Percentiles rank a stretch among this genome's conserved stretches.
Conservation (phyloP, 2,329 filamentous ascomycete genomes). For the Endocalyx cinctus region DNA sequence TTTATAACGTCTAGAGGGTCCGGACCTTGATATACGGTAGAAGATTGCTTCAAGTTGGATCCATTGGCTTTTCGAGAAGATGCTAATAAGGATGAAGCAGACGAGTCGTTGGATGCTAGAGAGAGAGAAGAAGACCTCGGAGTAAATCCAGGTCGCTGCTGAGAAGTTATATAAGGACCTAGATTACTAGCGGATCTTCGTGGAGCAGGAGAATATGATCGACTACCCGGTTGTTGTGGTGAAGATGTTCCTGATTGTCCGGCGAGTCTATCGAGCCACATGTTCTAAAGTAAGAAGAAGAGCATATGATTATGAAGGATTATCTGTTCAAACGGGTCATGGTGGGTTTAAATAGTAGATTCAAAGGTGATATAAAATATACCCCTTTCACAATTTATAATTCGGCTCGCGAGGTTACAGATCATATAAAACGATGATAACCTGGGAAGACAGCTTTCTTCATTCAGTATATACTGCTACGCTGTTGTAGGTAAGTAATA, state of each 20-base stretch:
- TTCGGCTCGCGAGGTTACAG: too few species aligned
- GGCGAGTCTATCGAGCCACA: conserved; percentile 90
- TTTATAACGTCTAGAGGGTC: conserved; percentile 69
- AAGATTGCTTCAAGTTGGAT: conserved; percentile 59
- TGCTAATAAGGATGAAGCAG: conserved; percentile 65
- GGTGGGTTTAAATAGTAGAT: conserved; percentile 6
- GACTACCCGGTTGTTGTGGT: conserved; percentile 50
- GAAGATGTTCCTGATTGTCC: conserved; percentile 62
- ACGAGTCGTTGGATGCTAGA: conserved; percentile 72
- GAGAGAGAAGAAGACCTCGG: conserved; percentile 72
- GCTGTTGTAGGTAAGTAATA: too few species aligned
- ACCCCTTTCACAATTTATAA: too few species aligned
- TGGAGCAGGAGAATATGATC: conserved; percentile 67
- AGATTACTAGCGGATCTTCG: conserved; percentile 64
- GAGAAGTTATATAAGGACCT: conserved; percentile 63
- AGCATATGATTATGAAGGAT: conserved; percentile 15
- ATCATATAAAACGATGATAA: too few species aligned
- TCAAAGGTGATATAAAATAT: too few species aligned
- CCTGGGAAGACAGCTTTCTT: too few species aligned
- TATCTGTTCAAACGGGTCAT: conserved; percentile 11
- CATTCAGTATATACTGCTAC: too few species aligned
- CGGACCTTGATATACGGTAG: conserved; percentile 46
- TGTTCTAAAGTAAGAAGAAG: conserved; percentile 33
- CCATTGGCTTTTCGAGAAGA: conserved; percentile 63
- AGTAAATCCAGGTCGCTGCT: conserved; percentile 58